Base-by-base conservation (phyloP, 148 eudicot species). In the Rhododendron ovatum region DNA sequence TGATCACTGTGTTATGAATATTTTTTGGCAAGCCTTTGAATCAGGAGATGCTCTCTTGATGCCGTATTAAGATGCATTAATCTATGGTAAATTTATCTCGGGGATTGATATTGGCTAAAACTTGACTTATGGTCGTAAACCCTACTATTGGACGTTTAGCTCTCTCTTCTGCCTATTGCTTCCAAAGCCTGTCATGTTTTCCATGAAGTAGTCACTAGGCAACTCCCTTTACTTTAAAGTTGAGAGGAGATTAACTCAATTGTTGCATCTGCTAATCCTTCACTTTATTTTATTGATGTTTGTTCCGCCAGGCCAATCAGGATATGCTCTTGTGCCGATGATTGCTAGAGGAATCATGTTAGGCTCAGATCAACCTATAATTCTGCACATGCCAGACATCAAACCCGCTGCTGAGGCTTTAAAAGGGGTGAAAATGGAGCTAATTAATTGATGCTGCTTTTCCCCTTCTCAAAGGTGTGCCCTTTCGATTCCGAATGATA, bases 301-400 rank as follows among this genome's bases (percentile, higher is more conserved):
- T 87, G 30, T 78, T 74, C 63, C 3, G 24, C 91, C 41, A 96
- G 99, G 99, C 35, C 94, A 94, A 89, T 91, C 95, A 83, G 96
- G 99, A 2, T 96, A 96, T 87, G 93, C 98, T 5, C 90, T 96
- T 35, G 93, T 91, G 33, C 99, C 99, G 13, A 89, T 93, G 98
- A 92, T 96, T 37, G 98, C 98, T n/a, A 89, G 93, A 92, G 99
- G 99, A 50, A 78, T 86, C 59, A 93, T 95, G 95, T 81, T 96
- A 6, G 99, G 99, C 71, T 84, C 90, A 43, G 95, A 94, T 74
- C 99, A 95, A 81, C 94, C 96, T 20, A 87, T 96, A 5, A 92
- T 94, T 57, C 91, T 96, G 17, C 96, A 96, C 87, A 13, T 96
- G 91, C 96, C 95, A 33, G 98, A 91, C 82, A 92, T 91, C 47